phyloP scores from a whole-genome alignment of 1,139 yeast genomes.

The Geotrichum macrosporum region DNA sequence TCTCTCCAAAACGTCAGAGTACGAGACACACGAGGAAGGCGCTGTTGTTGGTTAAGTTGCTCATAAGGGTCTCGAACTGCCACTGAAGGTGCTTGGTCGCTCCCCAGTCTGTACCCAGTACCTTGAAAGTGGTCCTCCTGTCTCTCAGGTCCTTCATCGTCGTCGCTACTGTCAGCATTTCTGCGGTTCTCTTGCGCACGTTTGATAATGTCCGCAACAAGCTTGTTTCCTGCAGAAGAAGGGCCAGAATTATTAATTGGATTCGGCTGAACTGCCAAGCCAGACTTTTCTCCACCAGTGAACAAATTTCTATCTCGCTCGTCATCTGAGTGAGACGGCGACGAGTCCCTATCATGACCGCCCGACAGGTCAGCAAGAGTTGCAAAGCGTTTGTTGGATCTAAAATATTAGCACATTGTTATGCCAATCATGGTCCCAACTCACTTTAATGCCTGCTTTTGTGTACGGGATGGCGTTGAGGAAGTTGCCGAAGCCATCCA shows the following conservation, averaged over 20 bases:
- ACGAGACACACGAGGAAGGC: constrained; percentile 34
- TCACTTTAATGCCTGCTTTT: constrained; percentile 7
- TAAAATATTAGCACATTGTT: constrained; percentile 3
- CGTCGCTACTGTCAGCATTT: constrained; percentile 34
- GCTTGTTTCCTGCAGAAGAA: constrained; percentile 26
- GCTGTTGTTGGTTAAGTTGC: constrained; percentile 8
- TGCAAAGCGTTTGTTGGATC: constrained; percentile 32
- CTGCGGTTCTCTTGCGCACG: constrained; percentile 53
- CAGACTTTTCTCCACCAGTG: constrained; percentile 95
- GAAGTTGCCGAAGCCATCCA: constrained; percentile 12
- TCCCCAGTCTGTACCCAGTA: constrained; percentile 78
- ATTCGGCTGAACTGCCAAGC: constrained; percentile 86
- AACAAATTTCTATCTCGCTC: constrained; percentile 74
- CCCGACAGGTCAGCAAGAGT: constrained; percentile 45
- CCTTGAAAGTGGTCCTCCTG: constrained; percentile 54
- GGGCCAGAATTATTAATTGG: constrained; percentile 50
- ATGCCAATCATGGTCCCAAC: constrained; percentile 7
- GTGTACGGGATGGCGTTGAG: constrained; percentile 2
- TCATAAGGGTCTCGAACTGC: constrained; percentile 16
- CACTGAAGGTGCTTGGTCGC: constrained; percentile 37
- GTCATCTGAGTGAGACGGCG: constrained; percentile 40
- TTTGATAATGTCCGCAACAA: constrained; percentile 55
- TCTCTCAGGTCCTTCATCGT: constrained; percentile 35
- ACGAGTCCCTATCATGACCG: constrained; percentile 20
- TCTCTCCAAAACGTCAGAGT: constrained; percentile 93